Conservation (phyloP, 2,329 filamentous ascomycete species). For the Talaromyces sp. region DNA sequence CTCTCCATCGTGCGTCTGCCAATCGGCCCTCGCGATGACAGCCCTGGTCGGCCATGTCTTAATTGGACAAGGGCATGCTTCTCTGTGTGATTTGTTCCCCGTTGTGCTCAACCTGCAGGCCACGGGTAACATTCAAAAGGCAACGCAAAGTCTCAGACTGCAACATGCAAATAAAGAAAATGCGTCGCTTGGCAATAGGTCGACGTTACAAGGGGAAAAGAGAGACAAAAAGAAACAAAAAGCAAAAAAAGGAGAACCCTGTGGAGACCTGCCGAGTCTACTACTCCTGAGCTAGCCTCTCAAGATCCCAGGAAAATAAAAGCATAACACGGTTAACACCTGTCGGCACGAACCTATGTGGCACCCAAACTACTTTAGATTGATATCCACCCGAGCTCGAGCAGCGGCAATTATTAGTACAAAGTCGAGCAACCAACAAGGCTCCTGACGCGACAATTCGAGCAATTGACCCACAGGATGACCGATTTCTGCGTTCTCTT, state of each 20-base stretch:
- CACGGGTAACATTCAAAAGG: background rate
- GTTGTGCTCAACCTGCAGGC: background rate
- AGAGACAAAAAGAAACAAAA: background rate
- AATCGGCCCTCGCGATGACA: background rate
- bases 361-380: background rate
- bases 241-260: background rate
- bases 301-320: background rate
- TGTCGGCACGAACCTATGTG: background rate
- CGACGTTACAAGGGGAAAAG: background rate
- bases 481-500: background rate
- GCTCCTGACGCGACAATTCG: background rate
- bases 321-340: background rate
- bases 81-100: background rate
- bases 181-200: background rate
- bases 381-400: background rate
- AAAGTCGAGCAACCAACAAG: background rate
- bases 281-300: background rate
- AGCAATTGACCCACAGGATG: background rate
- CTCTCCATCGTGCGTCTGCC: background rate
- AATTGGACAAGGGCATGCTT: background rate
- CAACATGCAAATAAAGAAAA: background rate
- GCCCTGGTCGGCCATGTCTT: background rate
- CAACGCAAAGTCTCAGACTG: background rate
- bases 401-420: background rate
- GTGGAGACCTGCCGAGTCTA: background rate